phyloP scores from a whole-genome alignment of 2,329 filamentous ascomycete species.

The Diaporthe eres region DNA sequence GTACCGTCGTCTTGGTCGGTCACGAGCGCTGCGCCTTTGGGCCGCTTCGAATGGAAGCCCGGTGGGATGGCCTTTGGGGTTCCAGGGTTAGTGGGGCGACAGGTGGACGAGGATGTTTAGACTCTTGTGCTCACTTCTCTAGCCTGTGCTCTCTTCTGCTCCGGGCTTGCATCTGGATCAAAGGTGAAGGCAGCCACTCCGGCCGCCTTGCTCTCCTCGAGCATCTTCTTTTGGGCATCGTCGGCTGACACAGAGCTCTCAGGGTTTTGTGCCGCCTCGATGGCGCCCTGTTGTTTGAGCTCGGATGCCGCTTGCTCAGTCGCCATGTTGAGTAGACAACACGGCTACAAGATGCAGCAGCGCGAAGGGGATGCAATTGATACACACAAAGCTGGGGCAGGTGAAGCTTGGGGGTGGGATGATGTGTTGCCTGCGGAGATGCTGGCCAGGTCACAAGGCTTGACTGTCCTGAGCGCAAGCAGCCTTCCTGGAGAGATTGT shows the following conservation, averaged over 20 bases:
- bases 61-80: slow-evolving; percentile 70
- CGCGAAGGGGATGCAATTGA: slow-evolving; percentile 33
- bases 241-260: slow-evolving; percentile 76
- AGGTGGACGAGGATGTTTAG: not conserved
- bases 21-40: slow-evolving; percentile 77
- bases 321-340: slow-evolving; percentile 48
- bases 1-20: slow-evolving; percentile 85
- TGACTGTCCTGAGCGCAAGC: slow-evolving; percentile 7
- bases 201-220: slow-evolving; percentile 83
- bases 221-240: slow-evolving; percentile 79
- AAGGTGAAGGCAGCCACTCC: slow-evolving; percentile 88
- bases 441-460: not conserved
- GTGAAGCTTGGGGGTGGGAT: not conserved
- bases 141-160: slow-evolving; percentile 87
- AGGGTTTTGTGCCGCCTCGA: slow-evolving; percentile 83
- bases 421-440: not conserved
- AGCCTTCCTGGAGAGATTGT: slow-evolving; percentile 20
- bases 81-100: slow-evolving; percentile 4
- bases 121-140: slow-evolving; percentile 73
- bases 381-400: not conserved
- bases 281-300: slow-evolving; percentile 84
- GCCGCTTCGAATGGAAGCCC: slow-evolving; percentile 73
- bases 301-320: slow-evolving; percentile 61
- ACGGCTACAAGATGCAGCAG: slow-evolving; percentile 38
- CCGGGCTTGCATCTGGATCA: slow-evolving; percentile 85